Conservation (phyloP, 345 rosid genomes). For the Odontarrhena argentea region DNA sequence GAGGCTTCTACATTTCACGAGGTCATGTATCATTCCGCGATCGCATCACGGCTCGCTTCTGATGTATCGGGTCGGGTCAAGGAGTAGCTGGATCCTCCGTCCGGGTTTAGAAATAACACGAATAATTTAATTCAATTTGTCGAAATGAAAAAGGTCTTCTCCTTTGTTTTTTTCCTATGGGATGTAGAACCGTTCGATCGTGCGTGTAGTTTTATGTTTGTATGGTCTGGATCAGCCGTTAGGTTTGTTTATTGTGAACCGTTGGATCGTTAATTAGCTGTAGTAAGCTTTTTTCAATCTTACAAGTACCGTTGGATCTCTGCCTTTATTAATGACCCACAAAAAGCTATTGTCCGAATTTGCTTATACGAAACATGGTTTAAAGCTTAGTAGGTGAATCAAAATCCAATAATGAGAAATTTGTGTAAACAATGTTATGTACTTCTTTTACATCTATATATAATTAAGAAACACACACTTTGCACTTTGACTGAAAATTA, state of each 20-base stretch:
- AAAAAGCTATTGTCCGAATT: background rate
- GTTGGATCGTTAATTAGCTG: slow-evolving; percentile 27
- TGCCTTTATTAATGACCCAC: background rate
- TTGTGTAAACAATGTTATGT: too few relatives aligned
- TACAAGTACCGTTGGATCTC: slow-evolving; percentile 4
- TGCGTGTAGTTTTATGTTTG: slow-evolving; percentile 21
- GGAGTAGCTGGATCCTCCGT: slow-evolving; percentile 16
- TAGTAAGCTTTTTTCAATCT: background rate
- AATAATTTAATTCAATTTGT: background rate
- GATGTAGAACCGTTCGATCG: slow-evolving; percentile 26
- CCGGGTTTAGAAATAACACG: background rate
- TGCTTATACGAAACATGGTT: background rate
- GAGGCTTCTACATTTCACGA: slow-evolving; percentile 63
- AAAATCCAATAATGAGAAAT: too few relatives aligned
- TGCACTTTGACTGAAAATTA: too few relatives aligned
- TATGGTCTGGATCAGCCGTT: slow-evolving; percentile 26
- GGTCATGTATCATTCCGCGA: slow-evolving; percentile 74
- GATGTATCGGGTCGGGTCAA: slow-evolving; percentile 45
- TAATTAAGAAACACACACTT: too few relatives aligned
- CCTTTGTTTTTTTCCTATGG: background rate
- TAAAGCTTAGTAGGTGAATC: too few relatives aligned
- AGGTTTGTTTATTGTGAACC: slow-evolving; percentile 26
- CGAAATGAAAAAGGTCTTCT: slow-evolving; percentile 1
- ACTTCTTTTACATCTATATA: too few relatives aligned
- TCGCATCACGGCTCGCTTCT: slow-evolving; percentile 73